These are phyloP conservation scores for Penicillium nordicum DNA, from an alignment of 2,329 filamentous ascomycete species.

Conservation along the genomic window DNA sequence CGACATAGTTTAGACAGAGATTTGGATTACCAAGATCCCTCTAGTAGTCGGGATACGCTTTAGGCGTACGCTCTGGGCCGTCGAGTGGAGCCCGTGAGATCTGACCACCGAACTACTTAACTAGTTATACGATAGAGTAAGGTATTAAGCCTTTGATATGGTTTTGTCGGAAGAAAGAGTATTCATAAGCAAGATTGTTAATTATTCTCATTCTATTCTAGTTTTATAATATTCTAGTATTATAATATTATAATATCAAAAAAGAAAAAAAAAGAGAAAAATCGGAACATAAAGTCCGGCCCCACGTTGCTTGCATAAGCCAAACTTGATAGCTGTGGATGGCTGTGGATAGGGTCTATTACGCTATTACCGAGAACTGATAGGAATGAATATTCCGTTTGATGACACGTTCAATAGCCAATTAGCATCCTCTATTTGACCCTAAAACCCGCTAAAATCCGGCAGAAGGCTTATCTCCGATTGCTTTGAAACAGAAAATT, in stretches of 20 bases:
- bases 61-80: background rate
- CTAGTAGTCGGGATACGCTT: background rate
- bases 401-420: background rate
- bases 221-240: no score
- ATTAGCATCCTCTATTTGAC: background rate
- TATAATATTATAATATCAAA: no score
- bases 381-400: constrained; percentile 1
- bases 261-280: background rate
- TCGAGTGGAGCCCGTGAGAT: background rate
- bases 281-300: constrained; percentile 1
- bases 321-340: background rate
- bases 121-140: no score
- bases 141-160: no score
- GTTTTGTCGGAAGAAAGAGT: no score
- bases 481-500: background rate
- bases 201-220: background rate
- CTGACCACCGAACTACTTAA: background rate
- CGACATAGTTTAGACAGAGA: background rate
- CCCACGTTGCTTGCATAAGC: background rate
- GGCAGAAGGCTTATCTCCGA: constrained; percentile 13
- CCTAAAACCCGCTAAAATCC: background rate
- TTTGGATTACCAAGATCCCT: background rate
- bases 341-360: no score
- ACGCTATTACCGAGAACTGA: background rate
- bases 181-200: constrained; percentile 1